A percentile compares a stretch with the other conserved stretches of the same genome.
Evolutionary conservation across 176 grass and related monocot genomes (phyloP).

Genomic region (Echinochloa phyllopogon): DNA sequence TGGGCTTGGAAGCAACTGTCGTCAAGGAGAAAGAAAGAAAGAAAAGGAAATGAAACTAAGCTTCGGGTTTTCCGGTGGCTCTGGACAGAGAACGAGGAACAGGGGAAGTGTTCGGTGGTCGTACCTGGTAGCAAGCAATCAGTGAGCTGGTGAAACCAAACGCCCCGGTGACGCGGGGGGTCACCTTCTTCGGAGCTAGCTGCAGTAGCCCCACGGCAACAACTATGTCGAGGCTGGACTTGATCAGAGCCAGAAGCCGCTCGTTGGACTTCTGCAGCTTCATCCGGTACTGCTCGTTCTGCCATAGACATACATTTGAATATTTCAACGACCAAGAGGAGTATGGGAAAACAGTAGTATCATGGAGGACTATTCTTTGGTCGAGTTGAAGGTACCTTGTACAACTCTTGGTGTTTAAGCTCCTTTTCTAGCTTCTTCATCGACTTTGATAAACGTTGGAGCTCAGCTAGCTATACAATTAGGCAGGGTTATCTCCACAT

Average conservation of each 20-base stretch:
- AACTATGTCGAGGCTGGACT: conserved; percentile 74
- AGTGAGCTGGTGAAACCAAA: conserved; percentile 79
- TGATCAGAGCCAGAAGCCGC: conserved; percentile 74
- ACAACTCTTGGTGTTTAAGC: conserved; percentile 61
- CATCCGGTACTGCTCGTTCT: conserved; percentile 81
- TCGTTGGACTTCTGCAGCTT: conserved; percentile 83
- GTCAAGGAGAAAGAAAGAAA: neutral
- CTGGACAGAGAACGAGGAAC: neutral
- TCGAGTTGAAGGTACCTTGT: conserved; percentile 37
- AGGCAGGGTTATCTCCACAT: neutral
- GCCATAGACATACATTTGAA: neutral
- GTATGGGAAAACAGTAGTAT: neutral
- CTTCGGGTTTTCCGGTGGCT: neutral
- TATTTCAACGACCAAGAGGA: neutral
- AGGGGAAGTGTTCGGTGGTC: neutral
- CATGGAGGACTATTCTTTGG: neutral
- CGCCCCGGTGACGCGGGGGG: conserved; percentile 76
- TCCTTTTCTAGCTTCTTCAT: conserved; percentile 83
- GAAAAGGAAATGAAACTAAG: neutral
- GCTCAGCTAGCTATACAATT: conserved; percentile 57
- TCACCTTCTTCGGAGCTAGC: conserved; percentile 75
- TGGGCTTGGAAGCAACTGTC: conserved; percentile 72
- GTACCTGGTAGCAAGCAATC: conserved; percentile 93
- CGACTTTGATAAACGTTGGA: conserved; percentile 66
- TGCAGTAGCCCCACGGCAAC: conserved; percentile 82